phyloP scores from a whole-genome alignment of 1,284 basidiomycete species.

The Polyporus tsugae region DNA sequence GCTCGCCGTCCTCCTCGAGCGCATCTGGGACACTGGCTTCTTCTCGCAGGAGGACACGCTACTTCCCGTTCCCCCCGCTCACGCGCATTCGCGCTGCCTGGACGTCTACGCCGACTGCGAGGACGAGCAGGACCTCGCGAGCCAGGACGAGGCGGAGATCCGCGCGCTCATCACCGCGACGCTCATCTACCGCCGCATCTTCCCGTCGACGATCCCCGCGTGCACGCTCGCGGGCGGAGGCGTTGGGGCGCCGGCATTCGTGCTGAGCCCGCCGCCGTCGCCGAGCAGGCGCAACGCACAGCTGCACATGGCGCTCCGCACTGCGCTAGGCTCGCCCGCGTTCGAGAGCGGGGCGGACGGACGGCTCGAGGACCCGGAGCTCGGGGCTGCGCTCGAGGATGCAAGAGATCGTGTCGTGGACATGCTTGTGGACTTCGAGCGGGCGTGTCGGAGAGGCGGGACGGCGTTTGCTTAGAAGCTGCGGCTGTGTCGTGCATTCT shows the following conservation, averaged over 20 bases:
- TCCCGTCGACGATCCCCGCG: slow-evolving; percentile 51
- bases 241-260: slow-evolving; percentile 43
- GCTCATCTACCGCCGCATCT: slow-evolving; percentile 64
- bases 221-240: slow-evolving; percentile 29
- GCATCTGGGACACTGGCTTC: slow-evolving; percentile 54
- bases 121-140: slow-evolving; percentile 47
- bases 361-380: slow-evolving; percentile 41
- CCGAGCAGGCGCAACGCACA: slow-evolving; percentile 53
- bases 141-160: slow-evolving; percentile 51
- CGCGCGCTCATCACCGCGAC: slow-evolving; percentile 61
- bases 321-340: slow-evolving; percentile 62
- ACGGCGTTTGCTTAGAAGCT: slow-evolving; percentile 24
- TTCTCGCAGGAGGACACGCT: slow-evolving; percentile 41
- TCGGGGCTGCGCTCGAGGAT: slow-evolving; percentile 59
- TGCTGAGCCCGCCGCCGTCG: slow-evolving; percentile 66
- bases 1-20: slow-evolving; percentile 62
- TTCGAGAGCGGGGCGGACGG: slow-evolving; percentile 56
- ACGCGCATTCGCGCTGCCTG: slow-evolving; percentile 26
- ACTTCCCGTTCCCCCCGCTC: slow-evolving; percentile 20
- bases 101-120: slow-evolving; percentile 41
- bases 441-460: slow-evolving; percentile 35
- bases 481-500: neutral
- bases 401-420: slow-evolving; percentile 75
- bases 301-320: slow-evolving; percentile 53
- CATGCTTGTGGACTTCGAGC: slow-evolving; percentile 56